Evolutionary conservation across 2,329 filamentous ascomycete species (phyloP), one percentile per base, ranked within the genome.

Genomic region (Didymella pinodella): DNA sequence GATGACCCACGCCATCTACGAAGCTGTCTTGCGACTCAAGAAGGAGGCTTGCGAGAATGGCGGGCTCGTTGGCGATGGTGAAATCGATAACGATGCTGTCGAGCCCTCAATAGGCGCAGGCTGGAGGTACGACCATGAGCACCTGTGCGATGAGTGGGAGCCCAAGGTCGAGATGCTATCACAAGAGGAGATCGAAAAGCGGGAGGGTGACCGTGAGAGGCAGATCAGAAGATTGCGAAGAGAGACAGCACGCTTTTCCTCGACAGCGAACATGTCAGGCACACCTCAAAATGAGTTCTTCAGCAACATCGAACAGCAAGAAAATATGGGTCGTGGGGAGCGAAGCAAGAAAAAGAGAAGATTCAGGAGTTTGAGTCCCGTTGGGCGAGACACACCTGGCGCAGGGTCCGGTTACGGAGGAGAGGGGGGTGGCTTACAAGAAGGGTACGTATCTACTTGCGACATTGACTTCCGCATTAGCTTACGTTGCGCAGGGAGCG

Each of bases 141-240:
- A 92, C 59, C 84, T 98, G 3, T 93, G 80, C 41, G 76, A 76
- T 36, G 81, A 82, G 45, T 84, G 82, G 82, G 81, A 83, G 62
- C 82, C 82, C 1, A 82, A 82, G 63, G 78, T 84, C 20, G 82
- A 84, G 65, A 79, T 81, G 0, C 80, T 99, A 2, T 93, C 90
- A 38, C 96, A 97, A 69, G 95, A 99, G 69, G 95, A 99, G 73
- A 98, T 99, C 53, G 95, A 99, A 79, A 96, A 96, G 80, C 87
- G 95, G 28, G 95, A 99, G 77, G 92, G 92, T 50, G 95, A 99
- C 74, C 86, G 95, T 41, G 95, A 99, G 78, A 85, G 95, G 54
- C 92, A 98, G 77, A 90, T 97, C 38, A 85, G 95, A 58, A 85
- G 95, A 59, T 80, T 97, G 63, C 86, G 95, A 55, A 85, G 95